Conservation (phyloP, 2,329 filamentous ascomycete species). For the Ceratocystis variospora region DNA sequence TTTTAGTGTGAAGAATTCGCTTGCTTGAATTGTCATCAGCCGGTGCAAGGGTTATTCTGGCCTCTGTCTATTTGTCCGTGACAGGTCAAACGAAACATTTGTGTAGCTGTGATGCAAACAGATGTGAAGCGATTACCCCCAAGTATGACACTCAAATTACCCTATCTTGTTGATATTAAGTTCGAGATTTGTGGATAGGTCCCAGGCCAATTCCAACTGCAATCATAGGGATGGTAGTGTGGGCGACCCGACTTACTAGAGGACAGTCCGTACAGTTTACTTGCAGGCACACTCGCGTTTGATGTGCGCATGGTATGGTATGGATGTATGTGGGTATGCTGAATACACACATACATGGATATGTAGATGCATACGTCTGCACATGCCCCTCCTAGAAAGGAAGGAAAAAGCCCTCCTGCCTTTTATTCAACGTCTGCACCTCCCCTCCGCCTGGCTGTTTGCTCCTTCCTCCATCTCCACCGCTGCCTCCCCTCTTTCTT, state of each 20-base stretch:
- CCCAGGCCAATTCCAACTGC: neutral
- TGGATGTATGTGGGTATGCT: neutral
- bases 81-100: neutral
- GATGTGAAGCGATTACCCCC: neutral
- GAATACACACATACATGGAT: neutral
- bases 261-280: neutral
- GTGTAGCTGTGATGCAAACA: neutral
- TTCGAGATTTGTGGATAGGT: neutral
- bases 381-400: neutral
- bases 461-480: neutral
- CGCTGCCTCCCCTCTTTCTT: neutral
- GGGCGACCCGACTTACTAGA: neutral
- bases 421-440: slow-evolving; percentile 5
- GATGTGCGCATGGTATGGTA: neutral
- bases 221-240: neutral
- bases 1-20: no score
- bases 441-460: neutral
- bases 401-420: neutral
- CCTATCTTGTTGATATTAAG: neutral
- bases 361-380: neutral
- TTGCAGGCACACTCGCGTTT: neutral
- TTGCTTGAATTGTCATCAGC: no score
- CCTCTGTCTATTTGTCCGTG: neutral
- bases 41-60: no score
- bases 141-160: neutral